Evolutionary conservation across 2,329 filamentous ascomycete species (phyloP), one percentile per base, ranked within the genome.

Genomic region (Pseudogymnoascus sp.): DNA sequence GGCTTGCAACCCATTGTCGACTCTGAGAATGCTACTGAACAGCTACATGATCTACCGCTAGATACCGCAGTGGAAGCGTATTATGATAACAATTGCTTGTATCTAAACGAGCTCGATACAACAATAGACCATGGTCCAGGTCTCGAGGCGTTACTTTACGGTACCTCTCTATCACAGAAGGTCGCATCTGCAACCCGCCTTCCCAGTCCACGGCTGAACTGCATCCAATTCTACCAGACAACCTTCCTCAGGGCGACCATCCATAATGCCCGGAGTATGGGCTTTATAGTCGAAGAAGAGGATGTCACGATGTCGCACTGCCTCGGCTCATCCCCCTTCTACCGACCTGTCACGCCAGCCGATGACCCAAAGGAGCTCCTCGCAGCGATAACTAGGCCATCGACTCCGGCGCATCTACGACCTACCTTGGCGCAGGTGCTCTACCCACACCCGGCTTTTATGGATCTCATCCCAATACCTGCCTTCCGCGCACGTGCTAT

Each of bases 401-500:
- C 64, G 2, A 67, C 72, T 1, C 75, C 76, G 9, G 26, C 67
- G 4, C 68, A 75, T 61, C 68, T 78, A 0, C 73, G 69, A 19
- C 76, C 76, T 2, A 77, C 75, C 0, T 64, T 74, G 29, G 69
- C 73, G 2, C 76, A 78, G 65, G 72, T 77, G 10, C 66, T 77
- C 10, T 68, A 74, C 44, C 72, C 74, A 11, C 76, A 77, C 61
- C 74, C 75, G 63, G 70, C 74, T 0, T 71, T 72, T 31, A 64
- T 77, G 11, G 76, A 77, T 62, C 60, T 77, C 2, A 67, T 77
- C 5, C 75, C 75, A 0, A 65, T 77, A 7, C 75, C 75, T 0
- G 37, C 61, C 1, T 65, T 77, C 6, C 70, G 76, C 2, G 70
- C 71, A 3, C 67, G 72, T 5, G 73, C 70, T 2, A 75, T 77